Percentiles rank a stretch among this genome's conserved stretches.
These are phyloP conservation scores for Gelatoporia subvermispora DNA, from an alignment of 768 basidiomycete genomes.

Conservation along the genomic window DNA sequence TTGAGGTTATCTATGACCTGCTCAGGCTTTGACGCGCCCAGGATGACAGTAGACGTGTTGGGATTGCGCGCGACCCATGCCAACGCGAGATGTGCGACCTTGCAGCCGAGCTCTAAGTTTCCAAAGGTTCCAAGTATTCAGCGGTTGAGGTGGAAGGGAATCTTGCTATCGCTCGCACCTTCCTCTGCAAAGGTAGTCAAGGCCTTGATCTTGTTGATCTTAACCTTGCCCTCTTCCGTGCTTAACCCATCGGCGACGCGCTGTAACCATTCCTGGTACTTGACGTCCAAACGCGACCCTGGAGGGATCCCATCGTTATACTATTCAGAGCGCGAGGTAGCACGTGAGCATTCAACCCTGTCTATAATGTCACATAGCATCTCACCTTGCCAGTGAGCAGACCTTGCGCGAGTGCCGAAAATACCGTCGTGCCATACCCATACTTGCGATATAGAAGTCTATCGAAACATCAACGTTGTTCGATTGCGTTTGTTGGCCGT, in stretches of 20 bases:
- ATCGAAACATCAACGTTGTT: not conserved
- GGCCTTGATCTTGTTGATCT: slow-evolving; percentile 66
- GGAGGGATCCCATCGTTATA: slow-evolving; percentile 75
- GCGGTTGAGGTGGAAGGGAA: not conserved
- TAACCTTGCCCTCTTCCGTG: slow-evolving; percentile 51
- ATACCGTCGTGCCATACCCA: slow-evolving; percentile 63
- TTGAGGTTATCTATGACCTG: slow-evolving; percentile 66
- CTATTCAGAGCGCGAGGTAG: slow-evolving; percentile 19
- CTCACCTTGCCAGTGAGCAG: slow-evolving; percentile 71
- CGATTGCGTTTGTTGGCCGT: not conserved
- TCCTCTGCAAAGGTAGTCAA: slow-evolving; percentile 60
- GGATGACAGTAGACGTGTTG: slow-evolving; percentile 61
- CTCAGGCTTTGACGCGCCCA: slow-evolving; percentile 58
- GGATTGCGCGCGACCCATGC: slow-evolving; percentile 68
- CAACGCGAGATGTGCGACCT: slow-evolving; percentile 61
- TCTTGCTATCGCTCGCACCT: slow-evolving; percentile 23
- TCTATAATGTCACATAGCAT: not conserved
- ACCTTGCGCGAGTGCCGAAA: slow-evolving; percentile 66
- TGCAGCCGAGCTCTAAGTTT: slow-evolving; percentile 47
- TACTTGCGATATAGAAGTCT: slow-evolving; percentile 65
- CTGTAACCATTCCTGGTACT: slow-evolving; percentile 40
- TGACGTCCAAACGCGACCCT: slow-evolving; percentile 64
- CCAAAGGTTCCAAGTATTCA: slow-evolving; percentile 1
- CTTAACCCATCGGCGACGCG: slow-evolving; percentile 46
- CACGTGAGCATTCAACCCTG: too few relatives aligned